Conservation (phyloP, 164 flowering plant species). For the Nelumbo lutea region DNA sequence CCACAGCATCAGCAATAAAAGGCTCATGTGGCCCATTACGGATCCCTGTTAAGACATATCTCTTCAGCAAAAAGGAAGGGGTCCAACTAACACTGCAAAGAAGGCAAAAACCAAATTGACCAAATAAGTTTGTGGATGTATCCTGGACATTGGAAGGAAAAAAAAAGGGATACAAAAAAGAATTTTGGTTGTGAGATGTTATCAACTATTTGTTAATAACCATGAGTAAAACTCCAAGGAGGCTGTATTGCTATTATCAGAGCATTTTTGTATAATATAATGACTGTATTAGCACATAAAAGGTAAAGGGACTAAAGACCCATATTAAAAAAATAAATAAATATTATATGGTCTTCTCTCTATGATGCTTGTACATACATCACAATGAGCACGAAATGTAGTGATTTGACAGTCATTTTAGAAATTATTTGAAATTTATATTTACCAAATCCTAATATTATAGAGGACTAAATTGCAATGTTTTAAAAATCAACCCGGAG, state of each 20-base stretch:
- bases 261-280: not conserved
- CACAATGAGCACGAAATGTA: no score
- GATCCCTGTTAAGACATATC: conserved; percentile 85
- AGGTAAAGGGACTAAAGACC: not conserved
- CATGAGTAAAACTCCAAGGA: not conserved
- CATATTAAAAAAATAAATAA: no score
- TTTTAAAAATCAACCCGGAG: no score
- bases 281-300: not conserved
- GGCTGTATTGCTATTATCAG: no score
- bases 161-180: not conserved
- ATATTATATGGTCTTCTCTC: no score
- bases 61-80: conserved; percentile 90
- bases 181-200: not conserved
- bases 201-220: no score
- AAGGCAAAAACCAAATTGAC: conserved; percentile 7
- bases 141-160: not conserved
- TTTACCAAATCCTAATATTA: no score
- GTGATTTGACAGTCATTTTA: no score
- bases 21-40: conserved; percentile 98
- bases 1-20: conserved; percentile 96
- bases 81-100: conserved; percentile 86
- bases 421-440: no score
- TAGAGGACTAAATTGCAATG: no score
- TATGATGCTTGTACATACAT: no score
- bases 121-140: conserved; percentile 8